Evolutionary conservation across 2,329 filamentous ascomycete species (phyloP).

Genomic region (Monilinia laxa): DNA sequence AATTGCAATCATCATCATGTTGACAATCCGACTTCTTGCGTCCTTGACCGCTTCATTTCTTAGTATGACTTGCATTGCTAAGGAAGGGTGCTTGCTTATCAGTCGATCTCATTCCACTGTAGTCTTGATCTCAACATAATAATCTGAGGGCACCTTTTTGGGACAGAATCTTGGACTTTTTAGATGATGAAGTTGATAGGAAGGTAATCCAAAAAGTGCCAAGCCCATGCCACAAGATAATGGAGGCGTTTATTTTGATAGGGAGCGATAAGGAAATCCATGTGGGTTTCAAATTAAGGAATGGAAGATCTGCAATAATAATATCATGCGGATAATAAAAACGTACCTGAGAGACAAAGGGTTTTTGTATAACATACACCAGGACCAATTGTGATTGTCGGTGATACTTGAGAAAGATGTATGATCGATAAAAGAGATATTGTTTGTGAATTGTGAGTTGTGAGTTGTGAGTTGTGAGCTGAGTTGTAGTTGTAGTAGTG

Average conservation of each 20-base stretch:
- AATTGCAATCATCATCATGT: not conserved
- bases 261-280: conserved; percentile 21
- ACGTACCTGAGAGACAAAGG: conserved; percentile 9
- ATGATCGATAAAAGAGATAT: not conserved
- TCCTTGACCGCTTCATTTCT: conserved; percentile 23
- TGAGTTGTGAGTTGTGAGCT: no score
- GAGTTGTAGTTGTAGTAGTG: not conserved
- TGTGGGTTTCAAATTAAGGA: conserved; percentile 12
- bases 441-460: not conserved
- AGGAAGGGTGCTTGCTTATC: conserved; percentile 20
- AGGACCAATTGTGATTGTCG: not conserved
- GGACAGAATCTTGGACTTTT: conserved; percentile 11
- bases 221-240: not conserved
- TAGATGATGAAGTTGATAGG: not conserved
- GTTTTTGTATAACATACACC: not conserved
- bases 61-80: conserved; percentile 17
- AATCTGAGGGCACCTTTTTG: conserved; percentile 13
- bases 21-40: conserved; percentile 14
- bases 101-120: not conserved
- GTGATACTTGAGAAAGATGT: not conserved
- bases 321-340: not conserved
- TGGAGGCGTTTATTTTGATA: conserved; percentile 22
- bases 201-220: not conserved
- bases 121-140: conserved; percentile 5
- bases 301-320: conserved; percentile 13